These are phyloP conservation scores for Chalara sp. DNA, from an alignment of 2,329 filamentous ascomycete genomes.

Conservation along the genomic window DNA sequence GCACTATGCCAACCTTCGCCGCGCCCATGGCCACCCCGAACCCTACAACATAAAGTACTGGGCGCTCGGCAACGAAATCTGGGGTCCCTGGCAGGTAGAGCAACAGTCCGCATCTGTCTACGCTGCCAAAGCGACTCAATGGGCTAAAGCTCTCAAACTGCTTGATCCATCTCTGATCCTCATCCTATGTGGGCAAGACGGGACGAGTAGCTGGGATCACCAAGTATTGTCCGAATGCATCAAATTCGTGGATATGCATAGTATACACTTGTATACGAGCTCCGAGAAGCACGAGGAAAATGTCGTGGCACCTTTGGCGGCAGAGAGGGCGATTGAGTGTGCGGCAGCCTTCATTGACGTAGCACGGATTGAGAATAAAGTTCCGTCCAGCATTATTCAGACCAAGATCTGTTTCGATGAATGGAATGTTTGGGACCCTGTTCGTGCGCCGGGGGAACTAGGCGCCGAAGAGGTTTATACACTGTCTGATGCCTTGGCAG, in stretches of 20 bases:
- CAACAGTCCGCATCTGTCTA: slow-evolving; percentile 51
- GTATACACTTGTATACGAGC: slow-evolving; percentile 59
- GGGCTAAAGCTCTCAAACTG: slow-evolving; percentile 51
- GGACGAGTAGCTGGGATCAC: slow-evolving; percentile 54
- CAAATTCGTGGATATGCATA: slow-evolving; percentile 58
- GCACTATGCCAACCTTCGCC: slow-evolving; percentile 74
- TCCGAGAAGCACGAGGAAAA: slow-evolving; percentile 38
- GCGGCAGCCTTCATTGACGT: slow-evolving; percentile 55
- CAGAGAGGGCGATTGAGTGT: slow-evolving; percentile 60
- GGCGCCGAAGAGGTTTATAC: slow-evolving; percentile 60
- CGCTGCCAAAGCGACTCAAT: slow-evolving; percentile 48
- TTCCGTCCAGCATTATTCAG: slow-evolving; percentile 24
- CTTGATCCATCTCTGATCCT: slow-evolving; percentile 53
- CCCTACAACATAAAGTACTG: slow-evolving; percentile 83
- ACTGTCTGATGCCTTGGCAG: slow-evolving; percentile 56
- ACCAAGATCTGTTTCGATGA: slow-evolving; percentile 64
- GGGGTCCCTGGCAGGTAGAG: slow-evolving; percentile 40
- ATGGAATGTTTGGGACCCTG: slow-evolving; percentile 64
- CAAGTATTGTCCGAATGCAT: slow-evolving; percentile 56
- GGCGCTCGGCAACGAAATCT: slow-evolving; percentile 68
- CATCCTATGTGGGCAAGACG: slow-evolving; percentile 58
- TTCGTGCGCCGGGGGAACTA: slow-evolving; percentile 52
- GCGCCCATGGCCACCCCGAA: slow-evolving; percentile 66
- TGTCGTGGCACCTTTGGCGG: slow-evolving; percentile 48
- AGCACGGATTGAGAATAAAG: slow-evolving; percentile 50